Conservation (phyloP, 352 stramenopile species). For the Pythium sukuiense region DNA sequence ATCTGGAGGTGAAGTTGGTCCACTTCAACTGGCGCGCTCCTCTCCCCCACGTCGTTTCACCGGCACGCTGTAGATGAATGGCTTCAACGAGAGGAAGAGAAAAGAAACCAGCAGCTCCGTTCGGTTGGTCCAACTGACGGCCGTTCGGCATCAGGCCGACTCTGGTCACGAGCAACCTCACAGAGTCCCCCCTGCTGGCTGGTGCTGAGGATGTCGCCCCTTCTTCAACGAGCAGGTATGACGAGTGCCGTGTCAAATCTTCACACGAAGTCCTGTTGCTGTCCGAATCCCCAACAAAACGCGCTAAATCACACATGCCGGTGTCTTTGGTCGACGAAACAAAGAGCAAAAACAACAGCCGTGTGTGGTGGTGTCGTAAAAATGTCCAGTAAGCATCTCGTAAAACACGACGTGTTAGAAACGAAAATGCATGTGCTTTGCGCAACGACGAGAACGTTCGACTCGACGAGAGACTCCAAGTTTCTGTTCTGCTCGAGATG, state of each 20-base stretch:
- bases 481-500: not conserved
- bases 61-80: conserved; percentile 25
- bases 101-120: not conserved
- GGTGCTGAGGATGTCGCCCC: not conserved
- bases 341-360: not conserved
- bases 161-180: not conserved
- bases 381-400: conserved; percentile 1
- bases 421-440: not conserved
- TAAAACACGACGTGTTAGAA: not conserved
- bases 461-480: not conserved
- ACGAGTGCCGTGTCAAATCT: conserved; percentile 4
- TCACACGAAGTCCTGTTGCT: not conserved
- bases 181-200: not conserved
- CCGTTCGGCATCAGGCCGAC: not conserved
- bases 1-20: conserved; percentile 19
- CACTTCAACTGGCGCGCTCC: conserved; percentile 22
- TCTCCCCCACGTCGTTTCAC: conserved; percentile 11
- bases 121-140: not conserved
- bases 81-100: conserved; percentile 22
- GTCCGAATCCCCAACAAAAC: not conserved
- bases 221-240: conserved; percentile 7
- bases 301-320: not conserved
- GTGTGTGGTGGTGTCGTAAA: not conserved
- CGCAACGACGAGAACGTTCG: not conserved
- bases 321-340: conserved; percentile 4